These are phyloP conservation scores for Crinitomyces ghanaensis DNA, from an alignment of 805 yeast genomes.

Conservation along the genomic window DNA sequence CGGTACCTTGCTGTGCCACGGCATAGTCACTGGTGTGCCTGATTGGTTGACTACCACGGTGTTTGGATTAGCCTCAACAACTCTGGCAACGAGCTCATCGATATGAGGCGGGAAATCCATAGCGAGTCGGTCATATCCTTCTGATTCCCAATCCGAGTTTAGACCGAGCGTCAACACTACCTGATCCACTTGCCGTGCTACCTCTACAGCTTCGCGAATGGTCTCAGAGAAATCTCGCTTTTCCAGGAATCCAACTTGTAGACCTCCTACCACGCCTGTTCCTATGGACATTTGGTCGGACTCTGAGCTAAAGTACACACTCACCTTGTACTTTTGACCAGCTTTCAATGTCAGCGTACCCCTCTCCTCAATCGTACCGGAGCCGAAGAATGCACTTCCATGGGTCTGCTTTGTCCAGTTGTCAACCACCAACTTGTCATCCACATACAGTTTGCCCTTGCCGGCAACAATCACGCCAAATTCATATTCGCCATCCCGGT, in stretches of 20 bases:
- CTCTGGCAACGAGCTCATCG: slow-evolving; percentile 34
- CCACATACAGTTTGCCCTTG: slow-evolving; percentile 42
- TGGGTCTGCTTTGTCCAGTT: slow-evolving; percentile 40
- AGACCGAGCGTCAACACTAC: slow-evolving; percentile 43
- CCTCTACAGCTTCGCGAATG: slow-evolving; percentile 33
- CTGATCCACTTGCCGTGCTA: slow-evolving; percentile 42
- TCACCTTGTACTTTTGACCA: slow-evolving; percentile 36
- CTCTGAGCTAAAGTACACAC: slow-evolving; percentile 33
- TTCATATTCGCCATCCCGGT: slow-evolving; percentile 36
- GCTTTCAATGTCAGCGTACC: slow-evolving; percentile 30
- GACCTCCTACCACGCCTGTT: slow-evolving; percentile 27
- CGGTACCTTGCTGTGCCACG: slow-evolving; percentile 36
- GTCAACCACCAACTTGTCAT: slow-evolving; percentile 43
- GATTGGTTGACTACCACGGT: slow-evolving; percentile 45
- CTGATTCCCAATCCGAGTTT: slow-evolving; percentile 46
- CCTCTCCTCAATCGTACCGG: slow-evolving; percentile 43
- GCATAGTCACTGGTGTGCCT: slow-evolving; percentile 52
- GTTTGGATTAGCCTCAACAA: slow-evolving; percentile 38
- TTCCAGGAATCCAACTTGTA: slow-evolving; percentile 26
- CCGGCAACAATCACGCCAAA: slow-evolving; percentile 45
- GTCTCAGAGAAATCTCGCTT: slow-evolving; percentile 24
- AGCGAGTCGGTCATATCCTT: slow-evolving; percentile 43
- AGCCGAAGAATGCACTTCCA: slow-evolving; percentile 42
- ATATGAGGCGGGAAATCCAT: slow-evolving; percentile 42
- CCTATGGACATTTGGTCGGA: slow-evolving; percentile 7